Evolutionary conservation across 768 basidiomycete species (phyloP).

Genomic region (Kwoniella europaea): DNA sequence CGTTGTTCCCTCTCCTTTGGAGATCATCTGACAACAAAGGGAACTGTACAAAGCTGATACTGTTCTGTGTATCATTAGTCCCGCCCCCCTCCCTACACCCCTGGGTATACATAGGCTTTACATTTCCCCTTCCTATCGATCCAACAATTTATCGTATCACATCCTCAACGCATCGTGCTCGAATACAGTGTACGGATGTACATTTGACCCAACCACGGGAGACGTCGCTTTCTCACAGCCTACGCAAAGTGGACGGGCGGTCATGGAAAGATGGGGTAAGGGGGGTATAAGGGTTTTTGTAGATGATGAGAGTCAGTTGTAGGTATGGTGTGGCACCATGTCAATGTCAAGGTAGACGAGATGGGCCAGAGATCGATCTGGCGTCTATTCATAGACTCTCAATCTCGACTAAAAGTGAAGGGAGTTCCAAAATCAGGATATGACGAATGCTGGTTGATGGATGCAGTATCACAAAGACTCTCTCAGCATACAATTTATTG

Average conservation of each 20-base stretch:
- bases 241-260: conserved; percentile 47
- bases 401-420: too few relatives aligned
- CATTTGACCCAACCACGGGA: conserved; percentile 38
- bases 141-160: conserved; percentile 32
- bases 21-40: neutral
- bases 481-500: too few relatives aligned
- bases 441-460: too few relatives aligned
- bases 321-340: neutral
- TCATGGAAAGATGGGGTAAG: conserved; percentile 54
- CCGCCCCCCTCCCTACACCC: conserved; percentile 42
- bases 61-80: conserved; percentile 27
- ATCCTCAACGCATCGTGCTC: conserved; percentile 46
- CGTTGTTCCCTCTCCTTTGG: neutral
- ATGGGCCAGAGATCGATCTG: too few relatives aligned
- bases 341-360: too few relatives aligned
- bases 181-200: conserved; percentile 50
- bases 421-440: too few relatives aligned
- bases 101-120: conserved; percentile 56
- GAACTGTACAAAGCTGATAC: neutral
- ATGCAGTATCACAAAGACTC: too few relatives aligned
- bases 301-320: conserved; percentile 55
- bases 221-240: conserved; percentile 57
- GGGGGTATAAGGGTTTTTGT: conserved; percentile 54
- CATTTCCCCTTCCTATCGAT: conserved; percentile 49
- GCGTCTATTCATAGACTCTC: too few relatives aligned